phyloP scores from a whole-genome alignment of 176 grass and related monocot species.

The Typha latifolia region DNA sequence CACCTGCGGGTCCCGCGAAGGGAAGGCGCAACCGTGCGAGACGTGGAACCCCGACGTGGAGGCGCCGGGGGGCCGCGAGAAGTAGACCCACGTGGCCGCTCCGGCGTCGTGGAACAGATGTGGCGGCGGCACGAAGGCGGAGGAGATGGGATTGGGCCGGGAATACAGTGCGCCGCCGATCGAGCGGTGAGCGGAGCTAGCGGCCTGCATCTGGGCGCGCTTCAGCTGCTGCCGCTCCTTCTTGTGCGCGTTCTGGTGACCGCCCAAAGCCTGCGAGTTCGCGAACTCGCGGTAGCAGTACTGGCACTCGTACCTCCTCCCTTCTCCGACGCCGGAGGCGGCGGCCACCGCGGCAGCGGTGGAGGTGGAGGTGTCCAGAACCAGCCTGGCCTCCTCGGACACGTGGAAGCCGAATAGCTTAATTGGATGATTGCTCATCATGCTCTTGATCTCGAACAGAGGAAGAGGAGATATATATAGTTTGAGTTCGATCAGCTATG shows the following conservation, averaged over 20 bases:
- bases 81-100: slow-evolving; percentile 20
- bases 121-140: slow-evolving; percentile 12
- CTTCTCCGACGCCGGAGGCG: not conserved
- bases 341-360: not conserved
- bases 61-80: slow-evolving; percentile 2
- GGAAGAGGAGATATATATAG: no score
- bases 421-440: not conserved
- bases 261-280: slow-evolving; percentile 54
- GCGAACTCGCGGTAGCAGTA: slow-evolving; percentile 63
- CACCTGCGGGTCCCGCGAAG: slow-evolving; percentile 1
- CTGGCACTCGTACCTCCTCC: slow-evolving; percentile 46
- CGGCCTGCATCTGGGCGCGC: slow-evolving; percentile 32
- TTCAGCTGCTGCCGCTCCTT: slow-evolving; percentile 54
- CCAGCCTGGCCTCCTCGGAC: not conserved
- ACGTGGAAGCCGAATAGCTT: slow-evolving; percentile 39
- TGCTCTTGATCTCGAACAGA: not conserved
- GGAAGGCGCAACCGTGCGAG: slow-evolving; percentile 3
- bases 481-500: no score
- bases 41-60: slow-evolving; percentile 22
- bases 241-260: slow-evolving; percentile 67
- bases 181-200: not conserved
- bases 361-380: not conserved
- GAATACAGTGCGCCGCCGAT: not conserved
- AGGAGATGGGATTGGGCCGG: slow-evolving; percentile 7
- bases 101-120: slow-evolving; percentile 20